Percentiles rank a stretch among this genome's conserved stretches.
These are phyloP conservation scores for Cladophialophora bantiana DNA, from an alignment of 2,329 filamentous ascomycete species.

Conservation along the genomic window DNA sequence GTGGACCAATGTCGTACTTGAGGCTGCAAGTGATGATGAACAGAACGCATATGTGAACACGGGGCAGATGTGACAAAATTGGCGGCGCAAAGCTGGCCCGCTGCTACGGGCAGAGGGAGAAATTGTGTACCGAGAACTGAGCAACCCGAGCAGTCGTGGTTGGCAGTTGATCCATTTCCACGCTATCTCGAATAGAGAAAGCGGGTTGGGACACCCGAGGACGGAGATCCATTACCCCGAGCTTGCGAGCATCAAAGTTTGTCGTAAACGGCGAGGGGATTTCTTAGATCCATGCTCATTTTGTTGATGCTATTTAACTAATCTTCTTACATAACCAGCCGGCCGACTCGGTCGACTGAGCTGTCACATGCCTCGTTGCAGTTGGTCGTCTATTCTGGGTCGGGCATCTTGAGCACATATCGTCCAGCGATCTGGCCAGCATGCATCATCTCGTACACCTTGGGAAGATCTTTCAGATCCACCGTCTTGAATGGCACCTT, in stretches of 20 bases:
- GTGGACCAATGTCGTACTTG: not conserved
- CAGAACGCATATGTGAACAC: not conserved
- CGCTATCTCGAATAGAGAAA: not conserved
- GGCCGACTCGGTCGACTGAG: not conserved
- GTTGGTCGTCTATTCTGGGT: constrained; percentile 28
- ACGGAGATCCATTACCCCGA: not conserved
- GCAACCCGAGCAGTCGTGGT: not conserved
- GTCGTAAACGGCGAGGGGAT: not conserved
- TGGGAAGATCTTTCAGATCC: constrained; percentile 78
- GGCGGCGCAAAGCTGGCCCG: not conserved
- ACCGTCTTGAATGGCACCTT: constrained; percentile 85
- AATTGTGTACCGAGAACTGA: not conserved
- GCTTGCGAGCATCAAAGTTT: not conserved
- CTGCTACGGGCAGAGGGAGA: not conserved
- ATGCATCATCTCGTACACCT: constrained; percentile 78
- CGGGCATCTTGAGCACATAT: constrained; percentile 54
- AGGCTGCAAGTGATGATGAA: not conserved
- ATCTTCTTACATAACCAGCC: constrained; percentile 8
- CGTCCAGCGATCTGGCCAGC: constrained; percentile 53
- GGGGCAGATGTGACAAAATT: not conserved
- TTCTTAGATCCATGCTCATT: not conserved
- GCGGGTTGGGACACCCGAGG: not conserved
- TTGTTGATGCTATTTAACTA: constrained; percentile 2
- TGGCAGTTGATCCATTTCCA: not conserved
- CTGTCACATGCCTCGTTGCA: constrained; percentile 5